These are phyloP conservation scores for Trichomonas vaginalis DNA, from an alignment of 208 protist species.

Conservation along the genomic window DNA sequence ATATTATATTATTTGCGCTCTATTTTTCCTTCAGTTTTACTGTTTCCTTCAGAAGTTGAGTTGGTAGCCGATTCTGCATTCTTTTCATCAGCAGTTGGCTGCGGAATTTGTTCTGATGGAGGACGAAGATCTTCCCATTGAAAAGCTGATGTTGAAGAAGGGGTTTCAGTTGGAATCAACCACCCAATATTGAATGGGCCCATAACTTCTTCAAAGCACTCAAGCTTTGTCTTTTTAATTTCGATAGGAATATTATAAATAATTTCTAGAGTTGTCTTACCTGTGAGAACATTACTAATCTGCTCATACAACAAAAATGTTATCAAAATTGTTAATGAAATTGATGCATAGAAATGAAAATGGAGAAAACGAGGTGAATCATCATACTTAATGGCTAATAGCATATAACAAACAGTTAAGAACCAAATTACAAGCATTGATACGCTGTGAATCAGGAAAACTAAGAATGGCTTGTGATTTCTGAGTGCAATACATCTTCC, in stretches of 20 bases:
- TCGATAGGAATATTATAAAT: neutral
- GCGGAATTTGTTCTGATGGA: neutral
- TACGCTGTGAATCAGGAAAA: neutral
- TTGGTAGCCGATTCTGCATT: too few relatives aligned
- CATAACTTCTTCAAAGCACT: neutral
- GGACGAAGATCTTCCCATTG: neutral
- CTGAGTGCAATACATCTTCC: neutral
- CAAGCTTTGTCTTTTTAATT: neutral
- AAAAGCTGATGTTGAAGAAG: neutral
- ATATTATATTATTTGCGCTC: too few relatives aligned
- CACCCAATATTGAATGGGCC: neutral
- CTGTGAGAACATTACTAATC: neutral
- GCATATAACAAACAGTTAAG: neutral
- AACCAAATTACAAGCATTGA: neutral
- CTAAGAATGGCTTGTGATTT: constrained; percentile 14
- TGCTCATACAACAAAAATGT: neutral
- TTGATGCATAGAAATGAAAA: neutral
- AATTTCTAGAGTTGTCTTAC: neutral
- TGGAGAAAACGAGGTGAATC: neutral
- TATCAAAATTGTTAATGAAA: neutral
- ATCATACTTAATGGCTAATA: neutral
- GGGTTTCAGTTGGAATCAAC: neutral
- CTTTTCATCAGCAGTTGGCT: too few relatives aligned
- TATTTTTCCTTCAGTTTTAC: too few relatives aligned
- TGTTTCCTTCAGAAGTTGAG: too few relatives aligned